A percentile compares a stretch with the other conserved stretches of the same genome.
phyloP scores from a whole-genome alignment of 768 basidiomycete species.

The Cytidiella melzeri region DNA sequence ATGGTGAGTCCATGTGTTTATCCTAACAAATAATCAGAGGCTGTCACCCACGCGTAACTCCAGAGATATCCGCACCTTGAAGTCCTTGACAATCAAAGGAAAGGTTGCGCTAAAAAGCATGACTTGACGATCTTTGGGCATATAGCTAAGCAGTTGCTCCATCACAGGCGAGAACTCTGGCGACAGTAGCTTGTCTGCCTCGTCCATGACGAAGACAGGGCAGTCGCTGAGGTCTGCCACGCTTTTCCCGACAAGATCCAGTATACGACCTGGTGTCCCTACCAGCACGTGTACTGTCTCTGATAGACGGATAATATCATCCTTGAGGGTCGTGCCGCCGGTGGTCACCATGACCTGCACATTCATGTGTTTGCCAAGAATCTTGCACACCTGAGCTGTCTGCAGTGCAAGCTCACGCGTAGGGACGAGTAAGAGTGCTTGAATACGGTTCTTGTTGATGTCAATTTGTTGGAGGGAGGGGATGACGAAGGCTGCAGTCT shows the following conservation, averaged over 20 bases:
- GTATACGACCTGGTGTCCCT: conserved; percentile 92
- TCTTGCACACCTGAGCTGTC: conserved; percentile 98
- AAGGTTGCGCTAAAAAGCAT: conserved; percentile 99
- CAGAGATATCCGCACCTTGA: conserved; percentile 60
- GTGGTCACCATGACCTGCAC: conserved; percentile 99
- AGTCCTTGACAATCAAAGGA: conserved; percentile 98
- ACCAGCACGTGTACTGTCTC: conserved; percentile 94
- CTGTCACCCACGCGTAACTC: too few species aligned
- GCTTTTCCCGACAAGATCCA: conserved; percentile 89
- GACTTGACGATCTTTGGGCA: conserved; percentile 85
- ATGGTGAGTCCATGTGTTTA: conserved; percentile 92
- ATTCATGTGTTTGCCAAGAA: conserved; percentile 91
- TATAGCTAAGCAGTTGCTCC: conserved; percentile 86
- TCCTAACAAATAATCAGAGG: conserved; percentile 49
- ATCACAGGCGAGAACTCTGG: conserved; percentile 98
- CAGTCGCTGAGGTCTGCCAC: conserved; percentile 94
- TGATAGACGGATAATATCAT: conserved; percentile 89
- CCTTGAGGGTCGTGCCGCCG: conserved; percentile 95
- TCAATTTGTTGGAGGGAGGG: conserved; percentile 93
- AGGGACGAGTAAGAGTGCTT: conserved; percentile 93
- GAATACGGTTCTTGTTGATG: conserved; percentile 77
- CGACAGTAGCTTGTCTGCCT: conserved; percentile 95
- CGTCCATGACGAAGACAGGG: conserved; percentile 98
- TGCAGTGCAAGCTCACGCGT: conserved; percentile 98
- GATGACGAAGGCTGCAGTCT: conserved; percentile 99